Evolutionary conservation across 148 eudicot species (phyloP).

Genomic region (Polygonum maritimum): DNA sequence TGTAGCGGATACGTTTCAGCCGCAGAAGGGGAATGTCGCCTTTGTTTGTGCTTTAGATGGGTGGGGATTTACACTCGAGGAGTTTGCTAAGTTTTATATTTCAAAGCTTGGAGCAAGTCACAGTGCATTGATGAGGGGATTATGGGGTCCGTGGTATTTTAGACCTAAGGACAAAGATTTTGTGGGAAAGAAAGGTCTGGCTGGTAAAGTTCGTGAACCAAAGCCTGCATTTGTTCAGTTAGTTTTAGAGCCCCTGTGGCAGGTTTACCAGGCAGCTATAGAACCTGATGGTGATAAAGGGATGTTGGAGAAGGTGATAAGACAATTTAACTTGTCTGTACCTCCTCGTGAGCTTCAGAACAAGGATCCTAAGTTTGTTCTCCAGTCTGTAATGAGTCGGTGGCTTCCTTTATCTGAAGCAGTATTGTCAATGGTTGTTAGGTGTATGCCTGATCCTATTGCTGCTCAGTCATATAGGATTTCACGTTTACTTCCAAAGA

Average conservation of each 20-base stretch:
- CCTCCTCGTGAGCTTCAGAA: constrained; percentile 68
- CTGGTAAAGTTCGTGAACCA: constrained; percentile 39
- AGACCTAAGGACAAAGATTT: constrained; percentile 51
- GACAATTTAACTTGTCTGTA: constrained; percentile 47
- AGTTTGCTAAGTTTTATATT: constrained; percentile 86
- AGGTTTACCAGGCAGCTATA: constrained; percentile 53
- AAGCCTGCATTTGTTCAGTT: constrained; percentile 85
- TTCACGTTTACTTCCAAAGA: constrained; percentile 72
- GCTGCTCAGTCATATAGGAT: constrained; percentile 61
- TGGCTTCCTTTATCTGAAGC: constrained; percentile 83
- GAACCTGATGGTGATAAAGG: constrained; percentile 57
- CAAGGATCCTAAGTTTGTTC: constrained; percentile 69
- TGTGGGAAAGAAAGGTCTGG: constrained; percentile 47
- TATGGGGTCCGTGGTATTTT: constrained; percentile 89
- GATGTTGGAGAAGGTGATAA: constrained; percentile 60
- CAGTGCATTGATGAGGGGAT: constrained; percentile 38
- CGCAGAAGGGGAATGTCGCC: constrained; percentile 88
- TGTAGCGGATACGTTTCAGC: constrained; percentile 84
- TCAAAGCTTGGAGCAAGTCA: constrained; percentile 51
- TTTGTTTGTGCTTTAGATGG: constrained; percentile 96
- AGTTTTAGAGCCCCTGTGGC: constrained; percentile 85
- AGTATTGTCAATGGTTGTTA: constrained; percentile 64
- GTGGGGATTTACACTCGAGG: constrained; percentile 74
- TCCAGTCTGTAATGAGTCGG: constrained; percentile 75
- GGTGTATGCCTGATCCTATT: constrained; percentile 64